Percentiles rank a stretch among this genome's conserved stretches.
phyloP scores from a whole-genome alignment of 768 basidiomycete genomes.

The Rhizopogon vesiculosus region DNA sequence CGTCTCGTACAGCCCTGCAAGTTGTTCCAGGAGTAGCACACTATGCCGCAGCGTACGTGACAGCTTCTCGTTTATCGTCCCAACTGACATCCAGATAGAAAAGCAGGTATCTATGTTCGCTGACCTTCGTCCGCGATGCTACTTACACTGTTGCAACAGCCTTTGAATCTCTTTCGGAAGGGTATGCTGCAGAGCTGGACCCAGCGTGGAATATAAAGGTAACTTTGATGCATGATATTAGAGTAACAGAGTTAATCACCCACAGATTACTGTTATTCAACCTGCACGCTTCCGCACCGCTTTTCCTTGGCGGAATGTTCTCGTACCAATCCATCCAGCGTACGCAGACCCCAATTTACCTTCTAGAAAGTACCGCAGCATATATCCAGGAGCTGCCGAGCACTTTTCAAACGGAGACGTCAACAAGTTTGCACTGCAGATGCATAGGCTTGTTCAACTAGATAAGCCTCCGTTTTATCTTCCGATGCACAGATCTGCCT shows the following conservation, averaged over 20 bases:
- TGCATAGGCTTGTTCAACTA: conserved; percentile 15
- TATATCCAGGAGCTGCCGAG: conserved; percentile 6
- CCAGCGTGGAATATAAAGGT: conserved; percentile 47
- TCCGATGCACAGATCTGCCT: conserved; percentile 18
- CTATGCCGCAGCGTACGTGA: conserved; percentile 24
- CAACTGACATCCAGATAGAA: conserved; percentile 10
- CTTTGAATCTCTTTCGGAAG: conserved; percentile 34
- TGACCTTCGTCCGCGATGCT: too few species aligned
- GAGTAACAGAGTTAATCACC: neutral
- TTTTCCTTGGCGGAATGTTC: neutral
- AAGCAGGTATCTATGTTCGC: conserved; percentile 16
- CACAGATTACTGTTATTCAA: conserved; percentile 19
- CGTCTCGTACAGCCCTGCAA: conserved; percentile 24
- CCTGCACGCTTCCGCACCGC: conserved; percentile 19
- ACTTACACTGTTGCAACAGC: conserved; percentile 16
- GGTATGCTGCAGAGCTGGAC: conserved; percentile 35
- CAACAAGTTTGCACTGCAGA: conserved; percentile 16
- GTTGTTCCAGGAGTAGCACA: conserved; percentile 11
- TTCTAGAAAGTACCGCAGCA: conserved; percentile 8
- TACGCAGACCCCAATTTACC: conserved; percentile 13
- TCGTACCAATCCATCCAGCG: conserved; percentile 16
- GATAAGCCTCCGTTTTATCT: conserved; percentile 20
- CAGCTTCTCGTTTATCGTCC: neutral
- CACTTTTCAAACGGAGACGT: conserved; percentile 14
- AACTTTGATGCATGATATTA: neutral